Percentiles rank a stretch among this genome's conserved stretches.
Conservation (phyloP, 2,329 filamentous ascomycete genomes). For the Pseudogymnoascus sp. region DNA sequence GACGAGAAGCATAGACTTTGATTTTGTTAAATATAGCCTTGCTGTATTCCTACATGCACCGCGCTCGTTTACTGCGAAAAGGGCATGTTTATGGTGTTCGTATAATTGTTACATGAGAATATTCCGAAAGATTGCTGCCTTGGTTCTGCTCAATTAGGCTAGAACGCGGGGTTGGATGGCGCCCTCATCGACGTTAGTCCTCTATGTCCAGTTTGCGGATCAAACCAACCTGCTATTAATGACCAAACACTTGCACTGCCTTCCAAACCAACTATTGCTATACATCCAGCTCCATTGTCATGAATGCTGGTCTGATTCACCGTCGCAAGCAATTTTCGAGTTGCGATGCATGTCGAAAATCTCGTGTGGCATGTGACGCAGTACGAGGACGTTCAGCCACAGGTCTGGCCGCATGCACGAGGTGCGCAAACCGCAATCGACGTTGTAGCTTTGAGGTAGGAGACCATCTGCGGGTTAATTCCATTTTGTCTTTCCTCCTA, state of each 20-base stretch:
- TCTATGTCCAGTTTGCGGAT: neutral
- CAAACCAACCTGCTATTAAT: neutral
- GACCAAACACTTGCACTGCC: neutral
- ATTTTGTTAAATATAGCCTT: neutral
- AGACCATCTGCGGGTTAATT: neutral
- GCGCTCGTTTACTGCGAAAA: neutral
- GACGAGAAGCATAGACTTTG: neutral
- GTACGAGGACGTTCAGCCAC: neutral
- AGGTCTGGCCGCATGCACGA: neutral
- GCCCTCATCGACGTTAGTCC: neutral
- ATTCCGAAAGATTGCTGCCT: neutral
- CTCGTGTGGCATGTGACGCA: neutral
- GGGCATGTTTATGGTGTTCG: neutral
- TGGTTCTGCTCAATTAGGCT: neutral
- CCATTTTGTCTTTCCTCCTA: neutral
- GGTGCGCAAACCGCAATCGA: neutral
- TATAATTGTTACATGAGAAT: neutral
- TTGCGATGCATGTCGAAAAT: neutral
- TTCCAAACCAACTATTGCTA: neutral
- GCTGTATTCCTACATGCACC: neutral
- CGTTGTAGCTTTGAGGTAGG: neutral
- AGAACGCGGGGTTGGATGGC: neutral
- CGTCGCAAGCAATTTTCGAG: slow-evolving; percentile 1
- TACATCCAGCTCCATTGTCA: neutral
- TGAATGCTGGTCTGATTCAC: neutral